phyloP scores from a whole-genome alignment of 768 basidiomycete species.

The Psilocybe subaeruginosa region DNA sequence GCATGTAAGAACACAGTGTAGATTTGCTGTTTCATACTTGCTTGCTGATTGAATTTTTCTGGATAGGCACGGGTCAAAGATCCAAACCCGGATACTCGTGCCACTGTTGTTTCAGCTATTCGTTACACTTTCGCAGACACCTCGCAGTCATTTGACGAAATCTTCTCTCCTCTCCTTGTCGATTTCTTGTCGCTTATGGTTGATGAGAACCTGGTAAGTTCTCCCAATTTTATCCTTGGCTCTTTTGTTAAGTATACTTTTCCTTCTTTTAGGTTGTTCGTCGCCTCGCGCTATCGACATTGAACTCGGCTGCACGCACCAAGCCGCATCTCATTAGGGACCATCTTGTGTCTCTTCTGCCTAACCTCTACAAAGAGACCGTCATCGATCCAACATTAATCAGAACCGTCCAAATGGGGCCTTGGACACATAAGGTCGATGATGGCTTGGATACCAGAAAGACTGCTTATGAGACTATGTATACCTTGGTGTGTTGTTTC shows the following conservation, averaged over 20 bases:
- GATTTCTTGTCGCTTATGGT: conserved; percentile 91
- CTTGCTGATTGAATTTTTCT: background rate
- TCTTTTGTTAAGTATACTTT: background rate
- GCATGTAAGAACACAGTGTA: conserved; percentile 54
- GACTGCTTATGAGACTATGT: conserved; percentile 97
- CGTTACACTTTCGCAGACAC: conserved; percentile 93
- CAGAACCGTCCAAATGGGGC: conserved; percentile 94
- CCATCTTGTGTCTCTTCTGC: conserved; percentile 75
- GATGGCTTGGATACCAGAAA: conserved; percentile 96
- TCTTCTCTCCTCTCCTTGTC: conserved; percentile 84
- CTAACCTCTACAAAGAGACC: conserved; percentile 87
- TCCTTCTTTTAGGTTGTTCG: conserved; percentile 74
- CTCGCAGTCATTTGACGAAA: conserved; percentile 83
- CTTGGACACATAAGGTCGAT: conserved; percentile 96
- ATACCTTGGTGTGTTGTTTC: conserved; percentile 72
- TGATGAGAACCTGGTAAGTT: conserved; percentile 82
- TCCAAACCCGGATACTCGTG: conserved; percentile 69
- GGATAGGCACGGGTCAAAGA: conserved; percentile 70
- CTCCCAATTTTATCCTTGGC: background rate
- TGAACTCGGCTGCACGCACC: conserved; percentile 94
- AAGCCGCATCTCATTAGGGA: conserved; percentile 93
- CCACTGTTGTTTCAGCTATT: conserved; percentile 91
- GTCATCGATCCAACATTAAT: conserved; percentile 77
- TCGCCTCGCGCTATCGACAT: conserved; percentile 82
- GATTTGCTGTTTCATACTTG: too few relatives aligned